Percentiles rank a stretch among this genome's conserved stretches.
Conservation (phyloP, 768 basidiomycete genomes). For the Sarcodon aspratus region DNA sequence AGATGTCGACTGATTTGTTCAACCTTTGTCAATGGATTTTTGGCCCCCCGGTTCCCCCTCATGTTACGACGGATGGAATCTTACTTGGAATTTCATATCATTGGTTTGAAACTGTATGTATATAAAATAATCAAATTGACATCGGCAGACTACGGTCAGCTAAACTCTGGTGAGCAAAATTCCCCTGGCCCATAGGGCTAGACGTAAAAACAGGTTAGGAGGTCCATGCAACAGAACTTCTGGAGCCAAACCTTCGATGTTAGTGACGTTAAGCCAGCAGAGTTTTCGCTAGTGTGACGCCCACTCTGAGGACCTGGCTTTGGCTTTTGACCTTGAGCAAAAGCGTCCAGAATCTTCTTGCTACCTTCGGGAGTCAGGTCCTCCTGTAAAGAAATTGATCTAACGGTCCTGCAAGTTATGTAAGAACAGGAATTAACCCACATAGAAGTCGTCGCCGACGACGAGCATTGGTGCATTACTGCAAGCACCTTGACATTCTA, state of each 20-base stretch:
- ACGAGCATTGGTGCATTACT: constrained; percentile 97
- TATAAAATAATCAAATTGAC: constrained; percentile 8
- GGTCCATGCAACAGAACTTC: constrained; percentile 3
- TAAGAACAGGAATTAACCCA: constrained; percentile 23
- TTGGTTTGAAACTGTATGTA: not conserved
- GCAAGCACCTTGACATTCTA: constrained; percentile 98
- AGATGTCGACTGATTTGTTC: no score
- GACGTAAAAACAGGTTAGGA: not conserved
- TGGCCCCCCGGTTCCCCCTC: no score
- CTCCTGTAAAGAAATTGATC: constrained; percentile 38
- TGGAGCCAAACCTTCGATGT: constrained; percentile 47
- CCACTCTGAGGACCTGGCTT: constrained; percentile 91
- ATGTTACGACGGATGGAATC: no score
- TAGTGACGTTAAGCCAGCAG: constrained; percentile 78
- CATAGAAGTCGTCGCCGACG: constrained; percentile 94
- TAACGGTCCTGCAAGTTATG: not conserved
- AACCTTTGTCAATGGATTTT: no score
- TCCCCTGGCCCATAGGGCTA: constrained; percentile 94
- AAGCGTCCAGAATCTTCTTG: constrained; percentile 68
- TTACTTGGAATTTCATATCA: not conserved
- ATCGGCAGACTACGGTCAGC: no score
- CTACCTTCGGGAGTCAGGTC: constrained; percentile 72
- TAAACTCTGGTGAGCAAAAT: constrained; percentile 76
- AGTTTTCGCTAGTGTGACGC: constrained; percentile 84
- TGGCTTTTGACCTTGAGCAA: constrained; percentile 74